Conservation (phyloP, 2,329 filamentous ascomycete genomes). For the Dactylellina haptotyla region DNA sequence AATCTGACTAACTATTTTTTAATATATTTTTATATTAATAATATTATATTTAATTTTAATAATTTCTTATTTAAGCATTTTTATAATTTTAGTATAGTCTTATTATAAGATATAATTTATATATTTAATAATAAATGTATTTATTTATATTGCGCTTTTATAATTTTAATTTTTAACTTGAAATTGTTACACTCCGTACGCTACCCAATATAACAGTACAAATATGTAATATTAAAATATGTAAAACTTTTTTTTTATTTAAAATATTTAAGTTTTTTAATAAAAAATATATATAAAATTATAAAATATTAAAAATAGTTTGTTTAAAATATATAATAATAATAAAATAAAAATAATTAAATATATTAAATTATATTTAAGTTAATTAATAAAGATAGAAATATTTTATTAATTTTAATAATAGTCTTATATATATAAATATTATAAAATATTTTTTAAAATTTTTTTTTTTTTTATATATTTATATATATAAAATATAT, state of each 20-base stretch:
- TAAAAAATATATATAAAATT: no score
- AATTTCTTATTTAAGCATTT: neutral
- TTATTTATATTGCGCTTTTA: neutral
- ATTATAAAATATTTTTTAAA: neutral
- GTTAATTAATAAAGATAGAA: no score
- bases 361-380: no score
- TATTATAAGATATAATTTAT: neutral
- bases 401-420: no score
- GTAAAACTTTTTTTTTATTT: no score
- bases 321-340: no score
- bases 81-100: neutral
- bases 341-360: no score
- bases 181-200: constrained; percentile 5
- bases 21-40: neutral
- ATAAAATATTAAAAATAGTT: no score
- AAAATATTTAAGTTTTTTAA: no score
- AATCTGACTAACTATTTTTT: neutral
- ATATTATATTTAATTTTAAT: neutral
- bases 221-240: no score
- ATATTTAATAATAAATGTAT: neutral
- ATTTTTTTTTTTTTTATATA: constrained; percentile 30
- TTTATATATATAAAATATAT: constrained; percentile 29
- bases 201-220: no score
- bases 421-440: neutral
- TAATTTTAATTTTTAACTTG: no score